Base-by-base conservation (phyloP, 106 monocot species). In the Narthecium ossifragum region DNA sequence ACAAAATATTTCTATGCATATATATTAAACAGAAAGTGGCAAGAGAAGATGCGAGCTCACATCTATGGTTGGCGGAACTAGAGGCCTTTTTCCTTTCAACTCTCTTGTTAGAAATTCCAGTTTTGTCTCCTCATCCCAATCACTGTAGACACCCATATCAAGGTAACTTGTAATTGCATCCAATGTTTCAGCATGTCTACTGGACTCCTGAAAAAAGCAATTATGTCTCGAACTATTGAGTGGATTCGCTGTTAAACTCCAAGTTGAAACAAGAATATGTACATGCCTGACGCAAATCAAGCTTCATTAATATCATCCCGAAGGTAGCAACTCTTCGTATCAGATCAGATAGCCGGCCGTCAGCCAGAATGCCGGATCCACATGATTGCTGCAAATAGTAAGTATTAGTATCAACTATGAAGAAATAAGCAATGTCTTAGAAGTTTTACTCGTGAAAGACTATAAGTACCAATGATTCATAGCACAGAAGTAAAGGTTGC, bases 241-340 rank as follows among this genome's bases (percentile, higher is more conserved):
- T 17, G 34, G 14, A 32, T 46, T 26, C 3, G n/a, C 27, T 4
- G 7, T 20, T 32, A 47, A 1, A 57, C 8, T 52, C 5, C 3
- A 34, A 34, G 4, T 33, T 22, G 12, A 26, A 21, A 53, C 17
- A 13, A 10, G 34, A 55, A 17, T 49, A 28, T 36, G 4, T 23
- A 51, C 31, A 45, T 17, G 80, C 92, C 80, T 93, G 92, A 27
- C 92, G 92, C 20, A 93, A 55, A 59, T 93, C 92, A 41, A 93
- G 75, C 70, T 93, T 93, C 88, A 88, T 78, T 32, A 93, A 64
- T 61, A 84, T 81, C 85, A 93, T 76, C 15, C 88, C 92, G 76
- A 93, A 93, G 32, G 85, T 93, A 20, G 81, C 74, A 71, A 85
- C 81, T 46, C 92, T 75, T 46, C 92, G 56, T 50, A 93, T 88